Evolutionary conservation across 1,139 yeast species (phyloP).

Genomic region (Blastobotrys apis): DNA sequence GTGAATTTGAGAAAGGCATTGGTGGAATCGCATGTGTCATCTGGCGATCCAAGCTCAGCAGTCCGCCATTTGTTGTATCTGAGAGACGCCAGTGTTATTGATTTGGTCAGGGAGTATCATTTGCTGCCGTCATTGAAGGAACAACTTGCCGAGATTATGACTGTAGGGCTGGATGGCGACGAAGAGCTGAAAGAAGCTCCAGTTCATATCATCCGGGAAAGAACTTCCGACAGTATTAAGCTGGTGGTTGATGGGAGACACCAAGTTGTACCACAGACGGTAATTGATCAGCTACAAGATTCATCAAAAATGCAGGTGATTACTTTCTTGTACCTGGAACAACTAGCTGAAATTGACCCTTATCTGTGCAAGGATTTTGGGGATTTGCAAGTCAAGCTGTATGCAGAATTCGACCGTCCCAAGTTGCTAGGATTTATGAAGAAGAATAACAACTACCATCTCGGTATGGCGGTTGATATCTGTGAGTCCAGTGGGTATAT

Average conservation of each 20-base stretch:
- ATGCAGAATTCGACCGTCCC: constrained; percentile 54
- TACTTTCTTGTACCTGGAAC: constrained; percentile 57
- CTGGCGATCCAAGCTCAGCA: constrained; percentile 59
- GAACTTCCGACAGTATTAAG: constrained; percentile 46
- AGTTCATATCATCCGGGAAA: constrained; percentile 41
- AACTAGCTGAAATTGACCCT: constrained; percentile 52
- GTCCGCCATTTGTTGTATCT: constrained; percentile 55
- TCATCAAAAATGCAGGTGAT: constrained; percentile 41
- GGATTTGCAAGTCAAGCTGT: constrained; percentile 59
- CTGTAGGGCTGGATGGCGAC: constrained; percentile 40
- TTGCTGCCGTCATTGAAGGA: constrained; percentile 48
- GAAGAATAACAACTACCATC: constrained; percentile 54
- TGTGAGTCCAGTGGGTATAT: constrained; percentile 53
- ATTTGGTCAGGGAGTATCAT: constrained; percentile 58
- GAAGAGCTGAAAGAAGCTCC: constrained; percentile 42
- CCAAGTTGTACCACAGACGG: constrained; percentile 51
- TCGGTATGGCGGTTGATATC: constrained; percentile 60
- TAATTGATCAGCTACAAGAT: constrained; percentile 46
- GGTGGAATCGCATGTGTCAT: constrained; percentile 52
- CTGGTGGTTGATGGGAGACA: constrained; percentile 62
- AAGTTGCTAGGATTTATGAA: constrained; percentile 55
- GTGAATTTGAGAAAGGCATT: constrained; percentile 45
- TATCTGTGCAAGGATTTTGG: constrained; percentile 54
- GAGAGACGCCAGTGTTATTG: constrained; percentile 52
- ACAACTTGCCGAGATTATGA: constrained; percentile 50